A percentile compares a stretch with the other conserved stretches of the same genome.
phyloP scores from a whole-genome alignment of 2,329 filamentous ascomycete species.

The Alternaria consortialis region DNA sequence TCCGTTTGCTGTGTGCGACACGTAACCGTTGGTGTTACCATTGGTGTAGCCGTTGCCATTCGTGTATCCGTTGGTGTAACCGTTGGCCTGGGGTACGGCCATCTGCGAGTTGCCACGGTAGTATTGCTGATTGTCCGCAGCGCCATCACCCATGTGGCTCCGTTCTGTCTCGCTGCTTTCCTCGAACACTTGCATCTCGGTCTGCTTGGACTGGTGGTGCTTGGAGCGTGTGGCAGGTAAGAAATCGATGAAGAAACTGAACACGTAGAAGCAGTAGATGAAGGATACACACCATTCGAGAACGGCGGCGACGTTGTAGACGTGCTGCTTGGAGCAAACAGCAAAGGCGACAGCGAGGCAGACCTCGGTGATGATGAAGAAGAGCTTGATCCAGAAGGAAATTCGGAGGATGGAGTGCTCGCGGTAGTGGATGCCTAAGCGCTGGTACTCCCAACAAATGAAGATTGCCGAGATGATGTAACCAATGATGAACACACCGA shows the following conservation, averaged over 20 bases:
- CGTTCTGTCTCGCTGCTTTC: conserved; percentile 19
- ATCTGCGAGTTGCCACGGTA: conserved; percentile 34
- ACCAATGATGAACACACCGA: conserved; percentile 83
- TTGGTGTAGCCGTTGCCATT: conserved; percentile 14
- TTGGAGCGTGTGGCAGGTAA: conserved; percentile 76
- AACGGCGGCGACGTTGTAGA: conserved; percentile 74
- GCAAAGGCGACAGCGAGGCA: conserved; percentile 77
- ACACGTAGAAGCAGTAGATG: conserved; percentile 86
- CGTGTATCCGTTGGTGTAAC: conserved; percentile 14
- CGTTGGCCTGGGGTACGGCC: conserved; percentile 17
- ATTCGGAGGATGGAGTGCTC: conserved; percentile 75
- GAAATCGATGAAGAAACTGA: conserved; percentile 88
- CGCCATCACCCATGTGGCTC: conserved; percentile 31
- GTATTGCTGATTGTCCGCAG: conserved; percentile 38
- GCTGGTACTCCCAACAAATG: conserved; percentile 89
- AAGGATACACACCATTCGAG: conserved; percentile 83
- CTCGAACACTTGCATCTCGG: conserved; percentile 47
- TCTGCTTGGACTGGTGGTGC: conserved; percentile 50
- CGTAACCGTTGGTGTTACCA: conserved; percentile 14
- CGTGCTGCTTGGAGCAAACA: conserved; percentile 59
- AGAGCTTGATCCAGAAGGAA: conserved; percentile 88
- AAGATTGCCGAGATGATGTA: conserved; percentile 88
- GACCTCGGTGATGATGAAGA: conserved; percentile 83
- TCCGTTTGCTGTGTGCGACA: conserved; percentile 23
- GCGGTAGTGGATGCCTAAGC: conserved; percentile 81